phyloP scores from a whole-genome alignment of 805 yeast genomes.

The Saccharomycopsis babjevae region DNA sequence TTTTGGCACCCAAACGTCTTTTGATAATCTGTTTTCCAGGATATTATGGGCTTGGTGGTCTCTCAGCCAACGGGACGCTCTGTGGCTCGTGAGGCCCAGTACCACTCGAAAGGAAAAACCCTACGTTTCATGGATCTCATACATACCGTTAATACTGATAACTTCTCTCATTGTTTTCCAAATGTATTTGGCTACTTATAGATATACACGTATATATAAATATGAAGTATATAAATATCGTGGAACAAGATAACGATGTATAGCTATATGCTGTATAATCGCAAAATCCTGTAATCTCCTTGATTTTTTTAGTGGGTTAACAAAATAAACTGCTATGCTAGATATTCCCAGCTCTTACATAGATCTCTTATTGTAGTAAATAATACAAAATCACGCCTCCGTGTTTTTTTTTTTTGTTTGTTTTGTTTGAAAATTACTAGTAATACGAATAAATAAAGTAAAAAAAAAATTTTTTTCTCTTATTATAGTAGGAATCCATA shows the following conservation, averaged over 20 bases:
- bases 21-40: too few relatives aligned
- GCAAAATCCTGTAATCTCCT: too few relatives aligned
- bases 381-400: background rate
- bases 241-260: background rate
- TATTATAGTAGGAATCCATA: background rate
- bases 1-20: too few relatives aligned
- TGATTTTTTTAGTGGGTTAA: background rate
- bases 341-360: background rate
- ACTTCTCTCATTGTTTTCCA: slow-evolving; percentile 71
- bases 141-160: slow-evolving; percentile 78
- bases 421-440: background rate
- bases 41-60: too few relatives aligned
- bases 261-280: background rate
- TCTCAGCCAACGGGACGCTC: too few relatives aligned
- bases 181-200: background rate
- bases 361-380: background rate
- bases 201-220: background rate
- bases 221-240: background rate
- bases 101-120: background rate
- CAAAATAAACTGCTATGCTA: background rate
- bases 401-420: background rate
- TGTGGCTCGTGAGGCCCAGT: background rate
- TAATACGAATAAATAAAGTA: background rate
- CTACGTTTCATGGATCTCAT: background rate
- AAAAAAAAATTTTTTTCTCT: background rate